These are phyloP conservation scores for Calonectria pseudoreteaudii DNA, from an alignment of 2,329 filamentous ascomycete genomes.

Conservation along the genomic window DNA sequence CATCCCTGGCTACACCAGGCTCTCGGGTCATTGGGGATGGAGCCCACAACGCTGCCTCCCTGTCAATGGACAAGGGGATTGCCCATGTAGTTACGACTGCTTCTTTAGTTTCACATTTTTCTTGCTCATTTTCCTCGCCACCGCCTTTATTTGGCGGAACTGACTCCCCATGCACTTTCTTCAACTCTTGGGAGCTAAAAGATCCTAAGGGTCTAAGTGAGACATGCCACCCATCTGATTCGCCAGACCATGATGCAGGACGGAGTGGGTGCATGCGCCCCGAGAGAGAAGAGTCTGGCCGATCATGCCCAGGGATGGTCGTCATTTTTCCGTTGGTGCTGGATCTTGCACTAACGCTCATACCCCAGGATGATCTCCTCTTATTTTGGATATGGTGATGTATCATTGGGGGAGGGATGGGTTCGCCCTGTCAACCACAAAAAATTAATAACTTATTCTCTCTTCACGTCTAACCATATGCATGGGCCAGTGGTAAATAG, in stretches of 20 bases:
- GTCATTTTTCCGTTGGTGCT: conserved; percentile 38
- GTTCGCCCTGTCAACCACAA: conserved; percentile 52
- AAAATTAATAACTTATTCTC: conserved; percentile 51
- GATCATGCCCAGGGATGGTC: conserved; percentile 34
- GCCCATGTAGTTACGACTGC: conserved; percentile 36
- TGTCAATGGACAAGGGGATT: conserved; percentile 35
- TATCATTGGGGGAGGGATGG: conserved; percentile 47
- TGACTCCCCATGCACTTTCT: conserved; percentile 16
- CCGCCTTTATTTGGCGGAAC: conserved; percentile 26
- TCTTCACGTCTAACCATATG: conserved; percentile 42
- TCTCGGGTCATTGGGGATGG: background rate
- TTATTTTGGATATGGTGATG: conserved; percentile 53
- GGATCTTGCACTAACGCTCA: conserved; percentile 51
- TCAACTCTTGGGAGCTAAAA: conserved; percentile 22
- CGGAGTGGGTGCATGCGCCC: conserved; percentile 36
- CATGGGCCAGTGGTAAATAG: conserved; percentile 43
- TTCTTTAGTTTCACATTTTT: background rate
- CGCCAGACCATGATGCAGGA: conserved; percentile 31
- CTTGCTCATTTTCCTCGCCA: background rate
- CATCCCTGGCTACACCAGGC: conserved; percentile 17
- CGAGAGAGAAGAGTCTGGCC: conserved; percentile 38
- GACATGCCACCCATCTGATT: conserved; percentile 37
- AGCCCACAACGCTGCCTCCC: background rate
- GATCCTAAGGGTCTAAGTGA: conserved; percentile 34
- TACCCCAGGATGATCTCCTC: conserved; percentile 59